Evolutionary conservation across 2,329 filamentous ascomycete genomes (phyloP), one percentile per base, ranked within the genome.

Genomic region (Hymenoscyphus infarciens): DNA sequence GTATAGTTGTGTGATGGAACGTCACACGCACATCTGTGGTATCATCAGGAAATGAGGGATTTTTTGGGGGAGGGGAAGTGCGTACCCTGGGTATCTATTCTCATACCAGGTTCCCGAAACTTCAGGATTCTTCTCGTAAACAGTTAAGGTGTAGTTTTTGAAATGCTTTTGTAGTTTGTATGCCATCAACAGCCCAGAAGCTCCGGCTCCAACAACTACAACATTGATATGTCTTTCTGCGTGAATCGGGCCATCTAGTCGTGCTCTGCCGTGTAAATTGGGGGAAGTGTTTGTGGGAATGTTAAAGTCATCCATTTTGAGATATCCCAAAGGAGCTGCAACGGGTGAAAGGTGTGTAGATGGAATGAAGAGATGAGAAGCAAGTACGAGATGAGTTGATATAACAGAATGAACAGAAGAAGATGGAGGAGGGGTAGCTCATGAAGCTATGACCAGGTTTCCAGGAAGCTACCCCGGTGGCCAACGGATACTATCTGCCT

Each of bases 1-100:
- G 78, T 82, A 73, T 87, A 86, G 1, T 82, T 85, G 73, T 86
- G 64, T 19, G 64, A 54, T 33, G 82, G 82, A 25, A 84, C 77
- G 52, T 77, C 75, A 57, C 82, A 84, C 64, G 79, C 82, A 69
- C 80, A 83, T 2, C 79, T 83, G 73, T 42, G 61, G 78, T 68
- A 60, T 73, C 68, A 57, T 77, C 67, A 25, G 75, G 68, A 22
- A 78, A 72, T 59, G 76, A 68, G 61, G 75, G 77, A 15, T 73
- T 71, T 22, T 72, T 74, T 53, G 71, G 11, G 2, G 19, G 13
- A 59, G 13, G 1, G 27, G 29, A n/a, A 13, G 49, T 10, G 56
- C 70, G 13, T 68, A 77, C 68, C 77, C 77, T 5, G 77, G 76
- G 61, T 79, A 79, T 61, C 74, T 73, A 69, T 83, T 83, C 69